Evolutionary conservation across 2,329 filamentous ascomycete genomes (phyloP), one percentile per base, ranked within the genome.

Genomic region (Alternaria sp.): DNA sequence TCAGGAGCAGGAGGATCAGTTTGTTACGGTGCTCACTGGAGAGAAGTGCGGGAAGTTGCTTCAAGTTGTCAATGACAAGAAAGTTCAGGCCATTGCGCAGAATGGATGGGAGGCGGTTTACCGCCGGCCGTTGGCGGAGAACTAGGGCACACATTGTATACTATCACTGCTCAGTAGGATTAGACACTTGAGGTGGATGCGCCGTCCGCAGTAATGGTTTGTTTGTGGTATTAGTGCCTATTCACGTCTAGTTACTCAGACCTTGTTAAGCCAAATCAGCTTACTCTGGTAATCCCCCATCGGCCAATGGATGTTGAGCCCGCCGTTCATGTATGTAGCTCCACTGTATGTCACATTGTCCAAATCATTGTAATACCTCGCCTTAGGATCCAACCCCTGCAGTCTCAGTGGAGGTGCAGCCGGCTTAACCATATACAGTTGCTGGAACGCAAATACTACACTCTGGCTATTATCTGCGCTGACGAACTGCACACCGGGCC

Each of bases 401-500:
- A 90, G 66, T 29, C 80, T 80, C 34, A 89, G 61, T 5, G 81
- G 80, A 0, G 86, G 85, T 7, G 80, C 75, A 1, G 81, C 74
- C n/a, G 85, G 83, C 66, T 87, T 85, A 1, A 84, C 73, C 10
- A 76, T 78, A 0, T 83, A 80, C 23, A 78, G 72, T 31, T 88
- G 79, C 75, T 89, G 86, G 75, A 88, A 89, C 1, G 81, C 84
- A 65, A 89, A 88, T 2, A 89, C 72, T 0, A 86, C 83, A 0
- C 81, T 84, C 54, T 82, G 57, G 9, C 55, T 69, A 0, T 78
- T 80, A 51, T 87, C 84, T 9, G 81, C 77, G 0, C 84, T 83
- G 0, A 87, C 78, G 66, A 88, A 88, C 60, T 88, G 77, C 2
- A 83, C 86, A 0, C 86, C 86, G 0, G 87, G 87, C 82, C 84